A percentile compares a stretch with the other conserved stretches of the same genome.
Evolutionary conservation across 805 yeast genomes (phyloP).

Genomic region (Hanseniaspora thailandica): DNA sequence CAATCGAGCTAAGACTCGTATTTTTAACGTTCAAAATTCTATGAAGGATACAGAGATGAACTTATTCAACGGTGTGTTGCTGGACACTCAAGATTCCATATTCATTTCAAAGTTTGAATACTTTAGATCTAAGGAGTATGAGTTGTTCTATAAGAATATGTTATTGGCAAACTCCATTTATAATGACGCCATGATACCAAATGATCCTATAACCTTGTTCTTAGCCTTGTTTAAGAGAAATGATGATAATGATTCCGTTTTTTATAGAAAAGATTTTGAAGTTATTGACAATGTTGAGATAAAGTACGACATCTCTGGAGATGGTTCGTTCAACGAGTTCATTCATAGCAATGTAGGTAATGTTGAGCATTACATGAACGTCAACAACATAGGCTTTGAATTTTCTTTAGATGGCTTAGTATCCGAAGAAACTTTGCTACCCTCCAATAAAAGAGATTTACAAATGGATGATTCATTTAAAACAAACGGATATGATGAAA

Average conservation of each 20-base stretch:
- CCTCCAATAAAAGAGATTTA: background rate
- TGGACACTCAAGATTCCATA: constrained; percentile 9
- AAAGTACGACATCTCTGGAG: background rate
- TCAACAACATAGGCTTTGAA: background rate
- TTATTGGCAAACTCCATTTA: background rate
- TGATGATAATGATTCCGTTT: background rate
- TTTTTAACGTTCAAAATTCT: background rate
- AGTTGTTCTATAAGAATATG: constrained; percentile 7
- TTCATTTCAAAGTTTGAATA: constrained; percentile 14
- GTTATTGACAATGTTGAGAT: background rate
- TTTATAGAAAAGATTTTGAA: constrained; percentile 13
- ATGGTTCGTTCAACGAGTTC: background rate
- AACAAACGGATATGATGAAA: too few species aligned
- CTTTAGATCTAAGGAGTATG: constrained; percentile 13
- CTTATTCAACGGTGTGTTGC: constrained; percentile 5
- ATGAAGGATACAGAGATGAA: background rate
- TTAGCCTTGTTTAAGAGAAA: constrained; percentile 4
- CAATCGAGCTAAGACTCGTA: background rate
- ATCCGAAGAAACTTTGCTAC: background rate
- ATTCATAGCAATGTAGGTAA: constrained; percentile 1
- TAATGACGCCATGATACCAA: constrained; percentile 10
- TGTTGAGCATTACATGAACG: constrained; percentile 4
- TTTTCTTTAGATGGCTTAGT: background rate
- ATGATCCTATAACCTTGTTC: constrained; percentile 9
- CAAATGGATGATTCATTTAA: background rate